phyloP scores from a whole-genome alignment of 192 early-diverging fungal genomes.

The Umbelopsis sp. region DNA sequence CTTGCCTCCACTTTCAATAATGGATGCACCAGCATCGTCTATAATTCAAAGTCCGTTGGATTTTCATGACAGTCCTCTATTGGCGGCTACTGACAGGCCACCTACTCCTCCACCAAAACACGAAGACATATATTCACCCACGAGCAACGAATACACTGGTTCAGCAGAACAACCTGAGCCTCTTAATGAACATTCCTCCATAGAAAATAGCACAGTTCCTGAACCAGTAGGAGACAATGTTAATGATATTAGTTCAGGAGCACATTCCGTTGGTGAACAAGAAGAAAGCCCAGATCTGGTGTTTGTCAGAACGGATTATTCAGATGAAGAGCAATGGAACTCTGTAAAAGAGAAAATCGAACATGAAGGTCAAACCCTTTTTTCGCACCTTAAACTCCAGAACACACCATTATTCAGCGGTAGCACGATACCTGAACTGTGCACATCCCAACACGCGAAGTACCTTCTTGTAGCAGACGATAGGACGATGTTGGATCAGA shows the following conservation, averaged over 20 bases:
- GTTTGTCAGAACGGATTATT: not conserved
- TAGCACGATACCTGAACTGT: not conserved
- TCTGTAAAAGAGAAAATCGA: not conserved
- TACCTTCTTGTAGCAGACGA: not conserved
- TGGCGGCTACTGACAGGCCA: not conserved
- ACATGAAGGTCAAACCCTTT: not conserved
- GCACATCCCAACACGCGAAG: not conserved
- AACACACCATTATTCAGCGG: not conserved
- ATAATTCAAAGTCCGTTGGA: not conserved
- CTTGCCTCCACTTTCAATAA: constrained; percentile 46
- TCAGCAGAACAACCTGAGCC: not conserved
- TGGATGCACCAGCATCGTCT: constrained; percentile 15
- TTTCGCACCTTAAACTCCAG: not conserved
- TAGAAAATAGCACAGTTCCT: not conserved
- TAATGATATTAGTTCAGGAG: not conserved
- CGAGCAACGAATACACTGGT: not conserved
- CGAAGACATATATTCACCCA: not conserved
- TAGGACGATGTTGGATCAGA: not conserved
- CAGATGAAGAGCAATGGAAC: not conserved
- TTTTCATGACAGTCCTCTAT: not conserved
- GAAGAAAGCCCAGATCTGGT: not conserved
- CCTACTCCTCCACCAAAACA: not conserved
- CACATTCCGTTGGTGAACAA: not conserved
- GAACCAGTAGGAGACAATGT: not conserved
- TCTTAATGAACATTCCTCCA: not conserved